These are phyloP conservation scores for Babesia bigemina DNA, from an alignment of 169 alveolate species.

Conservation along the genomic window DNA sequence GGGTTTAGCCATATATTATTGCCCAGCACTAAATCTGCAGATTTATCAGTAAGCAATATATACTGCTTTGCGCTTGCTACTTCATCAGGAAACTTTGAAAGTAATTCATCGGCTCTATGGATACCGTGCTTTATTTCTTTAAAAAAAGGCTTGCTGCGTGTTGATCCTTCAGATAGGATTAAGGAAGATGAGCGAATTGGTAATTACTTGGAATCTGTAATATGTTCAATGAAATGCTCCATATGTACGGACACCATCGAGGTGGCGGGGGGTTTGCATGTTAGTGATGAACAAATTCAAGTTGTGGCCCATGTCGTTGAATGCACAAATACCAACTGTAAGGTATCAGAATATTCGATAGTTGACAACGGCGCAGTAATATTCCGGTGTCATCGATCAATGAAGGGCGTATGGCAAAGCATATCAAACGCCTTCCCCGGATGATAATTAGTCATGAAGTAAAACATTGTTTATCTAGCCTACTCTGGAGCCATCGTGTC, in stretches of 20 bases:
- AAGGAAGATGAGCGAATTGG: neutral
- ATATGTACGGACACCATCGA: slow-evolving; percentile 1
- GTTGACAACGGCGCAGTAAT: neutral
- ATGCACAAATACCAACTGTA: neutral
- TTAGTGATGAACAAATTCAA: slow-evolving; percentile 12
- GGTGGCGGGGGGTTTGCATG: neutral
- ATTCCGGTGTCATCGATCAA: neutral
- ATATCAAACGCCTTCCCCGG: neutral
- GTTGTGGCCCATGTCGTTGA: neutral
- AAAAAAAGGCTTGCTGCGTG: neutral
- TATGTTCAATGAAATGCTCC: slow-evolving; percentile 1
- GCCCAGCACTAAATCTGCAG: neutral
- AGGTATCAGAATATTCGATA: neutral
- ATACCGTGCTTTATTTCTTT: slow-evolving; percentile 19
- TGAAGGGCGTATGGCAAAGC: neutral
- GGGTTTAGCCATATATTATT: slow-evolving; percentile 23
- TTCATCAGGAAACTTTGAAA: neutral
- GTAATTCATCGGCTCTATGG: neutral
- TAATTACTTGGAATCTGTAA: neutral
- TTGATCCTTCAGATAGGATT: slow-evolving; percentile 3
- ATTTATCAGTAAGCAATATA: neutral
- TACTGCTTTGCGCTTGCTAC: neutral
- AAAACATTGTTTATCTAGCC: too few relatives aligned
- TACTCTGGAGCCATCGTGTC: too few relatives aligned
- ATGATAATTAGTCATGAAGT: too few relatives aligned